Percentiles rank a stretch among this genome's conserved stretches.
phyloP scores from a whole-genome alignment of 169 alveolate genomes.

The Babesia sp. region DNA sequence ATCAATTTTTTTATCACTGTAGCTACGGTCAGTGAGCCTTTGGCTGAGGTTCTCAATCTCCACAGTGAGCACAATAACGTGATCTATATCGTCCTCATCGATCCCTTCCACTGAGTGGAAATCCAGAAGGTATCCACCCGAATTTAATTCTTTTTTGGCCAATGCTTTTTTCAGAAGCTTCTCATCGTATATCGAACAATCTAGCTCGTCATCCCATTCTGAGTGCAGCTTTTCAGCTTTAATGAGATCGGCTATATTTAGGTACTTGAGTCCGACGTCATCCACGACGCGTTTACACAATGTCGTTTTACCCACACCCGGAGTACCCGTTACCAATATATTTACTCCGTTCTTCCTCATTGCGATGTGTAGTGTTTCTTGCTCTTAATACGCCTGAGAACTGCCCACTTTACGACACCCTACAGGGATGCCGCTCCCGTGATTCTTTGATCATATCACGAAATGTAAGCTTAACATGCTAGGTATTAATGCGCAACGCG shows the following conservation, averaged over 20 bases:
- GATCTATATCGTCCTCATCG: conserved; percentile 30
- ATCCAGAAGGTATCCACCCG: conserved; percentile 69
- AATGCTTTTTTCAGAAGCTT: conserved; percentile 54
- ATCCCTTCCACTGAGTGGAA: conserved; percentile 72
- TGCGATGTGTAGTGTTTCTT: conserved; percentile 1
- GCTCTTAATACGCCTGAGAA: neutral
- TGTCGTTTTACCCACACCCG: conserved; percentile 76
- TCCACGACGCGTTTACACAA: conserved; percentile 54
- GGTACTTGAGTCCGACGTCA: conserved; percentile 24
- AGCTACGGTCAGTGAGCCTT: conserved; percentile 68
- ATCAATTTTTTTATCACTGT: conserved; percentile 61
- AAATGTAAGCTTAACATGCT: conserved; percentile 1
- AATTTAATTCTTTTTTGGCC: conserved; percentile 14
- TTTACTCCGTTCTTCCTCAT: conserved; percentile 47
- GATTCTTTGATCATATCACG: neutral
- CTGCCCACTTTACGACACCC: neutral
- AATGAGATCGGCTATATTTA: conserved; percentile 67
- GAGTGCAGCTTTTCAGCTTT: conserved; percentile 61
- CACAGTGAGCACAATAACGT: conserved; percentile 36
- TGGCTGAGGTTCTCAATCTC: conserved; percentile 51
- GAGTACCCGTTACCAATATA: conserved; percentile 74
- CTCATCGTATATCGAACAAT: conserved; percentile 71
- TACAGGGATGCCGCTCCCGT: neutral
- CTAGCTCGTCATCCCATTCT: conserved; percentile 74
- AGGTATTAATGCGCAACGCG: conserved; percentile 74